phyloP scores from a whole-genome alignment of 345 rosid genomes.

The Gossypium raimondii region DNA sequence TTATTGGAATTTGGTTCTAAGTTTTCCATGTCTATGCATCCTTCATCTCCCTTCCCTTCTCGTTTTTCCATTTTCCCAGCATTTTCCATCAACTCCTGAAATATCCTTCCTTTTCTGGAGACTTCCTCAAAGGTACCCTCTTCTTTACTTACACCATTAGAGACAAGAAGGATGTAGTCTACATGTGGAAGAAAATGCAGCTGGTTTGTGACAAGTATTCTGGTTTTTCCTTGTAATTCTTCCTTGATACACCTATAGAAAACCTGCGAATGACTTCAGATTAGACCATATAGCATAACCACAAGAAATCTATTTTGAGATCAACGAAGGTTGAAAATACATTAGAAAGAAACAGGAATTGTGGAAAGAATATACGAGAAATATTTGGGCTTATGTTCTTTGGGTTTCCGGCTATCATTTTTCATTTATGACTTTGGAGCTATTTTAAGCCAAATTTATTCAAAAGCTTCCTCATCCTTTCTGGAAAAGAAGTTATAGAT shows the following conservation, averaged over 20 bases:
- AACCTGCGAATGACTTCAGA: slow-evolving; percentile 45
- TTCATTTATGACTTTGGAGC: background rate
- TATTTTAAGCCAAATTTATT: background rate
- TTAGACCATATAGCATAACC: slow-evolving; percentile 2
- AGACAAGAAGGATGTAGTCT: slow-evolving; percentile 68
- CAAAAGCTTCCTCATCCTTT: background rate
- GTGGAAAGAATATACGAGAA: background rate
- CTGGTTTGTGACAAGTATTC: slow-evolving; percentile 92
- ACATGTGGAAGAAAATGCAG: slow-evolving; percentile 92
- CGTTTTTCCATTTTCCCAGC: slow-evolving; percentile 89
- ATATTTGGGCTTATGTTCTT: background rate
- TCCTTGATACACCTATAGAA: slow-evolving; percentile 81
- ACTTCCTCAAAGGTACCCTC: slow-evolving; percentile 89
- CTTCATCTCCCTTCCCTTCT: slow-evolving; percentile 24
- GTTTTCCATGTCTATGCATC: slow-evolving; percentile 24
- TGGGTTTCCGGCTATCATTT: background rate
- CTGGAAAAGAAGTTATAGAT: background rate
- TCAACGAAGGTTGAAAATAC: background rate
- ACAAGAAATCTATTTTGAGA: background rate
- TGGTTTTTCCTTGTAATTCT: slow-evolving; percentile 69
- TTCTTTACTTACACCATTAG: slow-evolving; percentile 77
- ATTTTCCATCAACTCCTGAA: slow-evolving; percentile 88
- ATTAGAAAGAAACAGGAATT: background rate
- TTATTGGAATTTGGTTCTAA: slow-evolving; percentile 39
- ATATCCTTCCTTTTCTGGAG: slow-evolving; percentile 57